Conservation (phyloP, 2,329 filamentous ascomycete species). For the Sporothrix mexicana region DNA sequence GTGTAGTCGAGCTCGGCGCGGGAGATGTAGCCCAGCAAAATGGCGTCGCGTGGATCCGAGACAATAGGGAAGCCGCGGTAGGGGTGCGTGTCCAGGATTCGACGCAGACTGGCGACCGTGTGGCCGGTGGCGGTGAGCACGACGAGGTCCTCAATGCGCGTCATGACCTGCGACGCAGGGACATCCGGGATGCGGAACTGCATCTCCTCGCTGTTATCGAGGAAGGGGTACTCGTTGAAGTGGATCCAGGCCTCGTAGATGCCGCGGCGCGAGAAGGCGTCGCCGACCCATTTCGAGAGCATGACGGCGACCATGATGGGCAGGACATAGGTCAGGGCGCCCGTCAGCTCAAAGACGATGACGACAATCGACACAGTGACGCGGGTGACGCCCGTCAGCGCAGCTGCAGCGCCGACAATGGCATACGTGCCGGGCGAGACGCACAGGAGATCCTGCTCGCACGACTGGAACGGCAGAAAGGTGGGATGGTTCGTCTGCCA, state of each 20-base stretch:
- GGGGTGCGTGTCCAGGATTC: constrained; percentile 73
- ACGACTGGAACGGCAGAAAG: constrained; percentile 79
- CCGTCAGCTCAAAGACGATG: constrained; percentile 99
- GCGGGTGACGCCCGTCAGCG: constrained; percentile 89
- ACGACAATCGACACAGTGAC: constrained; percentile 99
- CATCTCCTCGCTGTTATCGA: constrained; percentile 69
- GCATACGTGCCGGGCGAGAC: constrained; percentile 95
- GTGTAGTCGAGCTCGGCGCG: constrained; percentile 88
- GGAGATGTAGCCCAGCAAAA: constrained; percentile 91
- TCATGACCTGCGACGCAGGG: constrained; percentile 88
- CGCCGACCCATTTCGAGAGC: constrained; percentile 97
- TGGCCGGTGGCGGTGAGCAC: constrained; percentile 87
- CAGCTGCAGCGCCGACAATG: constrained; percentile 92
- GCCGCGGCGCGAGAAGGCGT: constrained; percentile 87
- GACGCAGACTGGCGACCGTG: constrained; percentile 76
- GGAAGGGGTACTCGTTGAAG: constrained; percentile 91
- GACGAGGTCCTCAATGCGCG: constrained; percentile 84
- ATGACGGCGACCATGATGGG: constrained; percentile 99
- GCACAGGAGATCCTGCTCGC: constrained; percentile 84
- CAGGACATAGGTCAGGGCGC: constrained; percentile 92
- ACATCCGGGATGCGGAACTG: constrained; percentile 72
- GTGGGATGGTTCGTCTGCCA: constrained; percentile 79
- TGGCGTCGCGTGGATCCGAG: constrained; percentile 73
- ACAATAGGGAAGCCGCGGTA: constrained; percentile 94
- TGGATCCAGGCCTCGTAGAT: constrained; percentile 99